Evolutionary conservation across 2,329 filamentous ascomycete species (phyloP).

Genomic region (Apiospora phragmitis): DNA sequence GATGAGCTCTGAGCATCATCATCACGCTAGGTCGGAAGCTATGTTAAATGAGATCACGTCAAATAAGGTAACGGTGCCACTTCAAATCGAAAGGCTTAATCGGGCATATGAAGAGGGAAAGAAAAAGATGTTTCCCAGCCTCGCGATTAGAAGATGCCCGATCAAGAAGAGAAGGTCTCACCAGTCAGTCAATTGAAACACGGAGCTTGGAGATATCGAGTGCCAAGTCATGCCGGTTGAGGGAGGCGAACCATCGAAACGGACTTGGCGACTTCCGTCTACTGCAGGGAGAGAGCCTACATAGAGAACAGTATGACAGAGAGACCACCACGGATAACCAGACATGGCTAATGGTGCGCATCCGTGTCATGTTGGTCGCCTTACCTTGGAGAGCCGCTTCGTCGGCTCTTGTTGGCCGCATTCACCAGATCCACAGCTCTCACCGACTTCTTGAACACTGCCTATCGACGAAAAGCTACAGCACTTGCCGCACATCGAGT

Average conservation of each 20-base stretch:
- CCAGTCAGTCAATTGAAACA: neutral
- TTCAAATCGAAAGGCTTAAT: neutral
- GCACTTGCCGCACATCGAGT: neutral
- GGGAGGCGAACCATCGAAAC: neutral
- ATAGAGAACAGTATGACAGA: neutral
- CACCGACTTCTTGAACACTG: slow-evolving; percentile 3
- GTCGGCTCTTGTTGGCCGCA: slow-evolving; percentile 2
- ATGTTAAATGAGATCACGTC: neutral
- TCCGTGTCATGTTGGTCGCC: neutral
- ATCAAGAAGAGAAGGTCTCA: neutral
- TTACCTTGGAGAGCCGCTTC: neutral
- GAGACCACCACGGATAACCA: neutral
- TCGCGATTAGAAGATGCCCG: neutral
- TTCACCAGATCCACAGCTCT: slow-evolving; percentile 3
- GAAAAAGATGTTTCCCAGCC: neutral
- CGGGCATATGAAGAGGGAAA: neutral
- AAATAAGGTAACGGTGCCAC: neutral
- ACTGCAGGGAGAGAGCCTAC: neutral
- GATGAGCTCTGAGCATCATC: neutral
- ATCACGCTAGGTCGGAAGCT: neutral
- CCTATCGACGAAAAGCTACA: slow-evolving; percentile 5
- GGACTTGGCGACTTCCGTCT: neutral
- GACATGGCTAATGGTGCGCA: neutral
- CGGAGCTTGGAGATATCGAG: neutral
- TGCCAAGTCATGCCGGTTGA: neutral